Evolutionary conservation across 169 alveolate species (phyloP).

Genomic region (Miamiensis avidus): DNA sequence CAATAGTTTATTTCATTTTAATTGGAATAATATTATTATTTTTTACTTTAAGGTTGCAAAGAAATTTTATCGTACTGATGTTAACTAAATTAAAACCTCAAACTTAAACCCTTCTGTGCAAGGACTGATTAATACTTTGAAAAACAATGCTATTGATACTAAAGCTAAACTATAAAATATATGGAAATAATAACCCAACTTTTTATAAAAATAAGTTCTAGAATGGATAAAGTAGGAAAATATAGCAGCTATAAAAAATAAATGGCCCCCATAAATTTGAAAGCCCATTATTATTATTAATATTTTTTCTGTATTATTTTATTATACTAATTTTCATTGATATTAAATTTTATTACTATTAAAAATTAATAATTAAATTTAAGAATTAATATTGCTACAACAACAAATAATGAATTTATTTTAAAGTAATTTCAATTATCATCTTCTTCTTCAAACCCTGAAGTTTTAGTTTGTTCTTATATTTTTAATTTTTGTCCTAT

Average conservation of each 20-base stretch:
- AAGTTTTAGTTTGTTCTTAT: no score
- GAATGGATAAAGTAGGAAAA: constrained; percentile 1
- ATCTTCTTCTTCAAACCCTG: no score
- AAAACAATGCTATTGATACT: neutral
- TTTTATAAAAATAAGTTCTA: constrained; percentile 4
- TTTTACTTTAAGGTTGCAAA: neutral
- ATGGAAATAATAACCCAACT: neutral
- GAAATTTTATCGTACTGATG: neutral
- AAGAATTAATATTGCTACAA: no score
- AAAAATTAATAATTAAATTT: no score
- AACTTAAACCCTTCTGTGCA: neutral
- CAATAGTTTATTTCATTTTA: neutral
- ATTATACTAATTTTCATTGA: no score
- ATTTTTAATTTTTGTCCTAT: no score
- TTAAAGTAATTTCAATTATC: no score
- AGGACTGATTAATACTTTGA: neutral
- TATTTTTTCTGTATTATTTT: no score
- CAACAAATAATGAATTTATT: no score
- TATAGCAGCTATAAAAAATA: neutral
- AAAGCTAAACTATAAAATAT: neutral
- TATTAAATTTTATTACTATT: no score
- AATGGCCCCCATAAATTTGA: constrained; percentile 15
- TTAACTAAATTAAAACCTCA: neutral
- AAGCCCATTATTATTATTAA: no score
- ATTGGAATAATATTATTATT: no score